A percentile compares a stretch with the other conserved stretches of the same genome.
Evolutionary conservation across 805 yeast species (phyloP).

Genomic region (Hemisphaericaspora nanyangensis): DNA sequence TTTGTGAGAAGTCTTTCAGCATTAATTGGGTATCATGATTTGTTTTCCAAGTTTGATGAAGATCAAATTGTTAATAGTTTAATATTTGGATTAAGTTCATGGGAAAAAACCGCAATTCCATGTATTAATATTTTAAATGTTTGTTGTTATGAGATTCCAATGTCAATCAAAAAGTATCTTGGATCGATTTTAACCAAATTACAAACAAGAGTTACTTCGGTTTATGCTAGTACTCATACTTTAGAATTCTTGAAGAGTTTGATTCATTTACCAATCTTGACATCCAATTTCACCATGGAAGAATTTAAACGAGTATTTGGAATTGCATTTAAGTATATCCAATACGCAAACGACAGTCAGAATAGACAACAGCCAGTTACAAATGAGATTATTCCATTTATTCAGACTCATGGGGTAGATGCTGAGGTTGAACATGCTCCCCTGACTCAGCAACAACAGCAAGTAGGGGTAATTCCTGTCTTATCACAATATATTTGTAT

Average conservation of each 20-base stretch:
- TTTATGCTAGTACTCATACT: conserved; percentile 67
- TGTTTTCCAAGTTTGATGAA: conserved; percentile 53
- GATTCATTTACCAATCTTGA: conserved; percentile 60
- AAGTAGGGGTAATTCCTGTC: conserved; percentile 33
- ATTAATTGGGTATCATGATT: conserved; percentile 54
- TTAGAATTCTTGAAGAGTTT: conserved; percentile 70
- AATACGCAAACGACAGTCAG: conserved; percentile 56
- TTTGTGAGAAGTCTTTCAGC: conserved; percentile 60
- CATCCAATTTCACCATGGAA: conserved; percentile 69
- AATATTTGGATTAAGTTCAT: conserved; percentile 59
- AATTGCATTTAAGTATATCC: conserved; percentile 75
- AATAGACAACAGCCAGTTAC: conserved; percentile 16
- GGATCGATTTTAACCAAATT: conserved; percentile 67
- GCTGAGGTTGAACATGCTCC: conserved; percentile 51
- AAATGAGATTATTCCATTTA: neutral
- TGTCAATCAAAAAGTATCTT: conserved; percentile 63
- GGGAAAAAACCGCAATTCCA: conserved; percentile 78
- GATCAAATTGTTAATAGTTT: conserved; percentile 62
- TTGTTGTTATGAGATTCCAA: conserved; percentile 79
- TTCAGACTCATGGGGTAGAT: conserved; percentile 42
- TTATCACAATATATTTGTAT: conserved; percentile 58
- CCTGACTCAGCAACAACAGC: conserved; percentile 44
- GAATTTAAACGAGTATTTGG: conserved; percentile 81
- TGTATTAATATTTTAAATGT: conserved; percentile 71
- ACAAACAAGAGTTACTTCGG: conserved; percentile 70